A percentile compares a stretch with the other conserved stretches of the same genome.
Evolutionary conservation across 139 green algal species (phyloP).

Genomic region (Chloropicon primus): DNA sequence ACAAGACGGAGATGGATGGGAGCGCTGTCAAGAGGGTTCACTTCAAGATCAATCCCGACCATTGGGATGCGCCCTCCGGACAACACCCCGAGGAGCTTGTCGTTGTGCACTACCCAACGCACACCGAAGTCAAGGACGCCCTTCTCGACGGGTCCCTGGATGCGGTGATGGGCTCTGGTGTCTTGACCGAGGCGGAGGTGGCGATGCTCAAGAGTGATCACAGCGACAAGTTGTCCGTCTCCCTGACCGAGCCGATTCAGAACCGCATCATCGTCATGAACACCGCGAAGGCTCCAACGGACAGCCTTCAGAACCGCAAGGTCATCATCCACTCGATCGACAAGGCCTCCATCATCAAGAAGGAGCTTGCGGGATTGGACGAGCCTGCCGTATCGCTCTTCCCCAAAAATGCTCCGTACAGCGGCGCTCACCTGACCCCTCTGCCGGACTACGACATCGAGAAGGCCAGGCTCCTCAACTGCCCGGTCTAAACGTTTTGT

Average conservation of each 20-base stretch:
- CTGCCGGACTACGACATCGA: slow-evolving; percentile 13
- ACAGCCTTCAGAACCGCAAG: slow-evolving; percentile 5
- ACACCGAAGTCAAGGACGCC: slow-evolving; percentile 7
- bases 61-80: slow-evolving; percentile 4
- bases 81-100: not conserved
- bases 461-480: slow-evolving; percentile 13
- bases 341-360: slow-evolving; percentile 12
- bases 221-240: slow-evolving; percentile 1
- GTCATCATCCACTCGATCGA: slow-evolving; percentile 12
- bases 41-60: slow-evolving; percentile 6
- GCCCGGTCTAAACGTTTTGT: not conserved
- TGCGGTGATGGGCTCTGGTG: not conserved
- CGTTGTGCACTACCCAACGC: slow-evolving; percentile 1
- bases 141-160: slow-evolving; percentile 5
- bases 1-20: not conserved
- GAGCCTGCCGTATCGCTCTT: slow-evolving; percentile 8
- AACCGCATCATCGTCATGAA: slow-evolving; percentile 13
- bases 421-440: not conserved
- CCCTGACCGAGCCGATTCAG: not conserved
- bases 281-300: slow-evolving; percentile 7
- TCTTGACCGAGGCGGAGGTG: not conserved
- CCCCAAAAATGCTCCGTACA: slow-evolving; percentile 11
- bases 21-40: not conserved
- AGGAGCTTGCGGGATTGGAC: slow-evolving; percentile 7
- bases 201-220: slow-evolving; percentile 1